Conservation (phyloP, 129 eudicot genomes). For the Helichrysum umbraculigerum region DNA sequence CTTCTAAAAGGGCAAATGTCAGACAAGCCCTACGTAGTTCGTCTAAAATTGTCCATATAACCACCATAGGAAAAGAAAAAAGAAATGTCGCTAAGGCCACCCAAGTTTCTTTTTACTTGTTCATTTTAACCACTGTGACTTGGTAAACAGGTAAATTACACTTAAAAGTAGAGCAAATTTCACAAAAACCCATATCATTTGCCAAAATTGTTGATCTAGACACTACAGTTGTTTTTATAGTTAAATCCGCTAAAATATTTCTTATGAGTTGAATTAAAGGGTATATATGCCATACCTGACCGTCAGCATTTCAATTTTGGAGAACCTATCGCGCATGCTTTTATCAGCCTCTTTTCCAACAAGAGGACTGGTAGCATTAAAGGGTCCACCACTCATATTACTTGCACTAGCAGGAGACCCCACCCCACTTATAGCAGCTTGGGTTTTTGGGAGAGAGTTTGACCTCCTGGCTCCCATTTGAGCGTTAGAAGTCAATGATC, state of each 20-base stretch:
- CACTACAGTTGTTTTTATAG: not conserved
- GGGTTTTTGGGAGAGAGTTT: slow-evolving; percentile 72
- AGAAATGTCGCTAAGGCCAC: too few relatives aligned
- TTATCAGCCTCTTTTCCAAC: slow-evolving; percentile 71
- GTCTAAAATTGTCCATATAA: too few relatives aligned
- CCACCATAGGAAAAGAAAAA: too few relatives aligned
- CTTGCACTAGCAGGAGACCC: slow-evolving; percentile 94
- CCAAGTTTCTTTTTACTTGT: too few relatives aligned
- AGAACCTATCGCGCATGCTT: slow-evolving; percentile 59
- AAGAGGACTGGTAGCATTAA: slow-evolving; percentile 78
- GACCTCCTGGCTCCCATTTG: slow-evolving; percentile 72
- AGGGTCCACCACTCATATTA: slow-evolving; percentile 61
- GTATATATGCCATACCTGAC: slow-evolving; percentile 45
- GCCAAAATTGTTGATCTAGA: not conserved
- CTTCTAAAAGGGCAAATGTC: too few relatives aligned
- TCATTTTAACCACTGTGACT: too few relatives aligned
- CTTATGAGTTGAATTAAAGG: not conserved
- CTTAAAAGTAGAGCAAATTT: too few relatives aligned
- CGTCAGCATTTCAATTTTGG: slow-evolving; percentile 69
- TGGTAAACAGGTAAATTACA: too few relatives aligned
- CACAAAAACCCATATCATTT: not conserved
- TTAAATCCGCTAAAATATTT: too few relatives aligned
- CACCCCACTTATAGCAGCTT: slow-evolving; percentile 65
- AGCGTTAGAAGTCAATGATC: slow-evolving; percentile 71
- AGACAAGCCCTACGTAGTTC: too few relatives aligned